These are phyloP conservation scores for Echium plantagineum DNA, from an alignment of 257 asterid species.

Conservation along the genomic window DNA sequence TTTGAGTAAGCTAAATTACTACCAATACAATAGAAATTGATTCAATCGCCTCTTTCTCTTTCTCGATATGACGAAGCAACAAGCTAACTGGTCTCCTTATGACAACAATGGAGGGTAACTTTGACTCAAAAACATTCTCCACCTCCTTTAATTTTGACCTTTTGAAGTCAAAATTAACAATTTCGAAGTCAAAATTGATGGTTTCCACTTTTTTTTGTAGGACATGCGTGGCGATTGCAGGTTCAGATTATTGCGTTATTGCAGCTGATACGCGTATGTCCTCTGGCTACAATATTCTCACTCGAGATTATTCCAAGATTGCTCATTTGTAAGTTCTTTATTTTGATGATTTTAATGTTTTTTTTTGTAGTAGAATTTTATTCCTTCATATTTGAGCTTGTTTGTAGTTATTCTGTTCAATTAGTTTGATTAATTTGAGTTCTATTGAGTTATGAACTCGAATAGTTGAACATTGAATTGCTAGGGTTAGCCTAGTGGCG, in stretches of 20 bases:
- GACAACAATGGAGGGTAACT: slow-evolving; percentile 83
- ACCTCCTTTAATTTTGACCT: too few species aligned
- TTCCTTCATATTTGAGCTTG: neutral
- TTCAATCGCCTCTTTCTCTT: too few species aligned
- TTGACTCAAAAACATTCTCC: too few species aligned
- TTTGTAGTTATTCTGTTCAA: neutral
- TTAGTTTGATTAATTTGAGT: neutral
- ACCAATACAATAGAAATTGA: too few species aligned
- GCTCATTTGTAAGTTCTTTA: slow-evolving; percentile 40
- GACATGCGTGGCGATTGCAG: slow-evolving; percentile 89
- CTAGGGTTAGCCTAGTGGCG: too few species aligned
- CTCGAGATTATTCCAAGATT: slow-evolving; percentile 94
- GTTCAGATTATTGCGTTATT: slow-evolving; percentile 87
- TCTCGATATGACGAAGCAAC: slow-evolving; percentile 57
- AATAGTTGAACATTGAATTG: too few species aligned
- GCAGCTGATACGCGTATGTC: slow-evolving; percentile 95
- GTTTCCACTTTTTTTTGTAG: slow-evolving; percentile 37
- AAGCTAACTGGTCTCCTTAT: slow-evolving; percentile 86
- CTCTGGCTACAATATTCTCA: slow-evolving; percentile 57
- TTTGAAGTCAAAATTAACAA: too few species aligned
- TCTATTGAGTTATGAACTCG: neutral
- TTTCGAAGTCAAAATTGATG: too few species aligned
- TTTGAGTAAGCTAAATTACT: too few species aligned
- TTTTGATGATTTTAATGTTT: neutral
- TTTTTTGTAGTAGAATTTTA: neutral